Evolutionary conservation across 2,329 filamentous ascomycete species (phyloP).

Genomic region (Penicillium frequentans): DNA sequence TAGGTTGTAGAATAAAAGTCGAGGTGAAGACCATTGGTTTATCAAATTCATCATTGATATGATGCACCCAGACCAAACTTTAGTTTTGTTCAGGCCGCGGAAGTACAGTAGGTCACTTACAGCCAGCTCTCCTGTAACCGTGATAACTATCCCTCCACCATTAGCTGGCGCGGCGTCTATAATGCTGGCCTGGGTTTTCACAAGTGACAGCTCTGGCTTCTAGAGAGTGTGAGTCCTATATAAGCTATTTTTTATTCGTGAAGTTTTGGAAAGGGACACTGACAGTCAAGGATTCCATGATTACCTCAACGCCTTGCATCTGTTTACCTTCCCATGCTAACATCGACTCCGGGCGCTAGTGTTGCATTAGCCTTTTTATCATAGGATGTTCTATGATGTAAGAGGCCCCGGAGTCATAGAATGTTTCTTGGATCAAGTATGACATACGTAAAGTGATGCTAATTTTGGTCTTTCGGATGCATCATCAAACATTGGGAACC

Average conservation of each 20-base stretch:
- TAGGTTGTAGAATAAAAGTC: background rate
- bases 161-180: background rate
- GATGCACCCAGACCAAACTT: background rate
- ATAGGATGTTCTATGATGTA: background rate
- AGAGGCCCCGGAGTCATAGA: background rate
- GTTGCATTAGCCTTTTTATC: background rate
- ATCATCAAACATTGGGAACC: background rate
- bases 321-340: background rate
- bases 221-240: background rate
- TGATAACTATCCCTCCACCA: background rate
- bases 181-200: background rate
- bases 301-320: background rate
- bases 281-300: background rate
- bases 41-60: background rate
- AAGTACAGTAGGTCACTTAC: background rate
- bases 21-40: background rate
- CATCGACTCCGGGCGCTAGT: background rate
- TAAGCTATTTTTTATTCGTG: background rate
- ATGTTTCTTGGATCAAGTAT: background rate
- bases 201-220: background rate
- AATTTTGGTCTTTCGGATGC: background rate
- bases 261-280: background rate
- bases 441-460: background rate
- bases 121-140: background rate
- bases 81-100: background rate